Conservation (phyloP, 1,284 basidiomycete genomes). For the Cerioporus squamosus region DNA sequence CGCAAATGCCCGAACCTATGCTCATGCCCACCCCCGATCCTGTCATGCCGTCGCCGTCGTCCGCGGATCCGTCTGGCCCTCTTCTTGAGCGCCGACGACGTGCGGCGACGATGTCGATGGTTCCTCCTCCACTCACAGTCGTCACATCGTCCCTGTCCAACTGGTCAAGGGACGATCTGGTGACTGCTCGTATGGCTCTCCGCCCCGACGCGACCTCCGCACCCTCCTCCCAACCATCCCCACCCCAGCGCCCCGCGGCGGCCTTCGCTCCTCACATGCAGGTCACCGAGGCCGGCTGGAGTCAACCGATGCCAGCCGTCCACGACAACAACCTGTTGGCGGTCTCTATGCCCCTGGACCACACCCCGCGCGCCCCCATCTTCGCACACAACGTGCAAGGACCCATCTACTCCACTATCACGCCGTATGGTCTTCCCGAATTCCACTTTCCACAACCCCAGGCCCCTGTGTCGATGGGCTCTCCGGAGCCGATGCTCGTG, state of each 20-base stretch:
- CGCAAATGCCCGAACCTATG: slow-evolving; percentile 10
- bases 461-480: background rate
- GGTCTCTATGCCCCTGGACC: slow-evolving; percentile 20
- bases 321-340: slow-evolving; percentile 1
- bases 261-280: background rate
- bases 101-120: slow-evolving; percentile 26
- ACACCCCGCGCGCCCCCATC: slow-evolving; percentile 24
- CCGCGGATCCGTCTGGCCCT: slow-evolving; percentile 10
- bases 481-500: background rate
- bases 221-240: background rate
- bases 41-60: slow-evolving; percentile 1
- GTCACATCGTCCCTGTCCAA: slow-evolving; percentile 37
- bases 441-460: background rate
- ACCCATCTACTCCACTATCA: background rate
- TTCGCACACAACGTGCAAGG: slow-evolving; percentile 24
- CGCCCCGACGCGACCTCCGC: background rate
- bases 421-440: background rate
- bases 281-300: slow-evolving; percentile 4
- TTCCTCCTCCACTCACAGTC: slow-evolving; percentile 34
- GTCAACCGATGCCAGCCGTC: background rate
- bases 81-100: slow-evolving; percentile 29
- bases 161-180: slow-evolving; percentile 33
- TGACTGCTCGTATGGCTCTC: slow-evolving; percentile 13
- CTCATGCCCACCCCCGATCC: slow-evolving; percentile 3
- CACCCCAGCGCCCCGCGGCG: background rate